Percentiles rank a stretch among this genome's conserved stretches.
phyloP scores from a whole-genome alignment of 805 yeast genomes.

The Myxozyma vanderwaltii region DNA sequence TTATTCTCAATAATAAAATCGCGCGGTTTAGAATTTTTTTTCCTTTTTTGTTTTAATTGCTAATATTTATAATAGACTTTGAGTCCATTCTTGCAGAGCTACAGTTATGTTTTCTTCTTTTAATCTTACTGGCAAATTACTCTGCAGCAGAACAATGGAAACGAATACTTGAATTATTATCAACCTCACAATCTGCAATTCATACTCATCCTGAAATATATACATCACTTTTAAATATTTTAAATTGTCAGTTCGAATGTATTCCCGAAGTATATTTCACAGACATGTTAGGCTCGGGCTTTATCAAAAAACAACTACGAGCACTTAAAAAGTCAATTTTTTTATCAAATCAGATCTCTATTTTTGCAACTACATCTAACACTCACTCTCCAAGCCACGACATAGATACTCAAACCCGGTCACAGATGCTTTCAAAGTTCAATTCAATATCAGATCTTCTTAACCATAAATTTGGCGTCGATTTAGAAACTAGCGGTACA shows the following conservation, averaged over 20 bases:
- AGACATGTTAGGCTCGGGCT: slow-evolving; percentile 41
- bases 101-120: slow-evolving; percentile 53
- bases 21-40: too few species aligned
- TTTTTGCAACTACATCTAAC: background rate
- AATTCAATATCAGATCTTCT: background rate
- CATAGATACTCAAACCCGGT: background rate
- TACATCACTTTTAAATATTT: slow-evolving; percentile 39
- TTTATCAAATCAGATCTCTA: background rate
- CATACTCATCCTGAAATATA: slow-evolving; percentile 39
- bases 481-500: slow-evolving; percentile 16
- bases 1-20: too few species aligned
- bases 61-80: slow-evolving; percentile 28
- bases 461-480: slow-evolving; percentile 8
- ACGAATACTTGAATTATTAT: slow-evolving; percentile 50
- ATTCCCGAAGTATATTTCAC: slow-evolving; percentile 50
- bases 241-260: slow-evolving; percentile 46
- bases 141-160: slow-evolving; percentile 70
- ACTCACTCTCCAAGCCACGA: background rate
- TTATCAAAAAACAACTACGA: slow-evolving; percentile 32
- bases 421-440: slow-evolving; percentile 1
- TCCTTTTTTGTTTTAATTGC: too few species aligned
- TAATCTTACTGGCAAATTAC: slow-evolving; percentile 60
- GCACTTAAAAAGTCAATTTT: slow-evolving; percentile 18
- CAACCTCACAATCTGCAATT: slow-evolving; percentile 44
- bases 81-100: slow-evolving; percentile 54